Conservation (phyloP, 805 yeast species). For the Candida ulmi region DNA sequence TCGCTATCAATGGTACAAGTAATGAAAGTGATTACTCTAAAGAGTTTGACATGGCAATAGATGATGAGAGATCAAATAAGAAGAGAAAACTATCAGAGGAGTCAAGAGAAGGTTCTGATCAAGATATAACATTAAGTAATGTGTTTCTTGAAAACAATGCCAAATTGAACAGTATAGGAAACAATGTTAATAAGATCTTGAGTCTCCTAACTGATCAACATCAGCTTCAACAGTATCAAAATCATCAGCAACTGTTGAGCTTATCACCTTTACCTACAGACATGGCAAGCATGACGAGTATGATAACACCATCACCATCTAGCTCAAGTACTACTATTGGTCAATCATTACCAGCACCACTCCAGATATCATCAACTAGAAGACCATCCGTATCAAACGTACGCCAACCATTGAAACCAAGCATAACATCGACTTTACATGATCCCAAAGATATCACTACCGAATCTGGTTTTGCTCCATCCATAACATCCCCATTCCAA, state of each 20-base stretch:
- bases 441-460: neutral
- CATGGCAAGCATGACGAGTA: constrained; percentile 1
- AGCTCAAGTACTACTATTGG: constrained; percentile 5
- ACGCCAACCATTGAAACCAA: no score
- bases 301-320: no score
- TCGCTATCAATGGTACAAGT: constrained; percentile 1
- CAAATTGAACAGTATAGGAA: constrained; percentile 5
- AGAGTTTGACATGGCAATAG: neutral
- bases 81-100: constrained; percentile 10
- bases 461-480: constrained; percentile 21
- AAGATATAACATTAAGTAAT: neutral
- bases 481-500: constrained; percentile 19
- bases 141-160: constrained; percentile 5
- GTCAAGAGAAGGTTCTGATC: constrained; percentile 4
- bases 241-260: neutral
- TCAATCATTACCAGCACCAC: neutral
- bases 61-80: constrained; percentile 1
- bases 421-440: no score
- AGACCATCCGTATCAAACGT: neutral
- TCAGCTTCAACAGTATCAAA: neutral
- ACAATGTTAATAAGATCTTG: constrained; percentile 12
- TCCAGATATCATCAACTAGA: neutral
- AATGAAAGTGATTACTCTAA: neutral
- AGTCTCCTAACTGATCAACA: neutral
- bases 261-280: neutral